Percentiles rank a stretch among this genome's conserved stretches.
phyloP scores from a whole-genome alignment of 2,329 filamentous ascomycete genomes.

The Daldinia eschscholtzii region DNA sequence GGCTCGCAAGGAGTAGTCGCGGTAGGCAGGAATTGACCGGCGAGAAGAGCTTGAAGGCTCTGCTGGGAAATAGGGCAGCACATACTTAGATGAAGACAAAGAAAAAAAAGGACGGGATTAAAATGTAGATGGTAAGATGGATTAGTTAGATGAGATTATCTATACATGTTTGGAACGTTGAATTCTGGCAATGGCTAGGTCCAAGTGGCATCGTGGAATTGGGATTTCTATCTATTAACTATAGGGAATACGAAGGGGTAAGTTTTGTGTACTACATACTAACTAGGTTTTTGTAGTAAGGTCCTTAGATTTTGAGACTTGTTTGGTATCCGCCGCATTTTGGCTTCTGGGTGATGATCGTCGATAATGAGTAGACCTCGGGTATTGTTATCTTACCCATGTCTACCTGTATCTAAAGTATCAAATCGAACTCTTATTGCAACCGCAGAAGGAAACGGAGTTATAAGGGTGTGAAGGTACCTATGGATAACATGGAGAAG shows the following conservation, averaged over 20 bases:
- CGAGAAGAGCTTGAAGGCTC: slow-evolving; percentile 37
- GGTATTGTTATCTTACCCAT: no score
- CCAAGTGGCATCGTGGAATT: neutral
- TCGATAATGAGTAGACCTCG: no score
- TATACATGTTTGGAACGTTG: neutral
- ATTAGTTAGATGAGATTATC: neutral
- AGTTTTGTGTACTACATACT: neutral
- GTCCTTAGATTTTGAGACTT: no score
- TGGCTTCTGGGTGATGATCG: no score
- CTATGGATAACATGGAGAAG: no score
- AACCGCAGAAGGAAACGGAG: no score
- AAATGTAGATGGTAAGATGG: neutral
- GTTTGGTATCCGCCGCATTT: no score
- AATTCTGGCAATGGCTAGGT: neutral
- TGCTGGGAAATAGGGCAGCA: slow-evolving; percentile 37
- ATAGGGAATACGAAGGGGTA: neutral
- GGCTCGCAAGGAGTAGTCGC: slow-evolving; percentile 8
- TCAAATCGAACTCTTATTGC: no score
- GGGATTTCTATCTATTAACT: neutral
- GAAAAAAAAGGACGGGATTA: neutral
- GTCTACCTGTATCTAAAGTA: no score
- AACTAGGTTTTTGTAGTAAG: no score
- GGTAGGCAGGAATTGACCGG: slow-evolving; percentile 19
- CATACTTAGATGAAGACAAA: neutral
- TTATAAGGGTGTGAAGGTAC: no score